These are phyloP conservation scores for Periglandula ipomoeae DNA, from an alignment of 2,329 filamentous ascomycete species.

Conservation along the genomic window DNA sequence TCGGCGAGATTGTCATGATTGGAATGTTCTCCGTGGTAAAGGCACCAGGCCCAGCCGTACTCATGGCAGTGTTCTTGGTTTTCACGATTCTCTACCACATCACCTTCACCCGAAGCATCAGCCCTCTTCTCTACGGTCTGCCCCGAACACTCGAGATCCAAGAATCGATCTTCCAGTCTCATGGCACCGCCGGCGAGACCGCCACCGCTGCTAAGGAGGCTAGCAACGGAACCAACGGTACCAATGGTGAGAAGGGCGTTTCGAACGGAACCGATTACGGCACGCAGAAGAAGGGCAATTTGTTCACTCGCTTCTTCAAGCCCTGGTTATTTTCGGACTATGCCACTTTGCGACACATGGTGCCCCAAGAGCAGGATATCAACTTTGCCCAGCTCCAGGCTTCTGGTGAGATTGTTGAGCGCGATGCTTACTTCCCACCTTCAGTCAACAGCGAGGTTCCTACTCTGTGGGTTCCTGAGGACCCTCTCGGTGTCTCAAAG, in stretches of 20 bases:
- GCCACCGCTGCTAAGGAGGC: slow-evolving; percentile 12
- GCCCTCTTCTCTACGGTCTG: slow-evolving; percentile 62
- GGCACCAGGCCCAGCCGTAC: slow-evolving; percentile 58
- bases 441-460: slow-evolving; percentile 53
- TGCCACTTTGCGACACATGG: slow-evolving; percentile 56
- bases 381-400: slow-evolving; percentile 45
- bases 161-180: slow-evolving; percentile 28
- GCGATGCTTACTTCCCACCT: slow-evolving; percentile 64
- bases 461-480: slow-evolving; percentile 67
- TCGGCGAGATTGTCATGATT: slow-evolving; percentile 70
- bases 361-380: slow-evolving; percentile 47
- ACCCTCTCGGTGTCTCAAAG: slow-evolving; percentile 56
- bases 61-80: slow-evolving; percentile 68
- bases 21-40: slow-evolving; percentile 68
- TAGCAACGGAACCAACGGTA: slow-evolving; percentile 3
- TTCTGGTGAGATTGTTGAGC: slow-evolving; percentile 46
- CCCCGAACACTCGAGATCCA: slow-evolving; percentile 50
- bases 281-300: slow-evolving; percentile 37
- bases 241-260: slow-evolving; percentile 8
- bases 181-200: slow-evolving; percentile 13
- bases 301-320: slow-evolving; percentile 55
- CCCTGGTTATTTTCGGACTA: slow-evolving; percentile 73
- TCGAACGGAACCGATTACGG: slow-evolving; percentile 14
- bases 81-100: slow-evolving; percentile 72
- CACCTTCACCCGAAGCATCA: slow-evolving; percentile 58